These are phyloP conservation scores for Cucurbita pepo DNA, from an alignment of 306 rosid species.

Conservation along the genomic window DNA sequence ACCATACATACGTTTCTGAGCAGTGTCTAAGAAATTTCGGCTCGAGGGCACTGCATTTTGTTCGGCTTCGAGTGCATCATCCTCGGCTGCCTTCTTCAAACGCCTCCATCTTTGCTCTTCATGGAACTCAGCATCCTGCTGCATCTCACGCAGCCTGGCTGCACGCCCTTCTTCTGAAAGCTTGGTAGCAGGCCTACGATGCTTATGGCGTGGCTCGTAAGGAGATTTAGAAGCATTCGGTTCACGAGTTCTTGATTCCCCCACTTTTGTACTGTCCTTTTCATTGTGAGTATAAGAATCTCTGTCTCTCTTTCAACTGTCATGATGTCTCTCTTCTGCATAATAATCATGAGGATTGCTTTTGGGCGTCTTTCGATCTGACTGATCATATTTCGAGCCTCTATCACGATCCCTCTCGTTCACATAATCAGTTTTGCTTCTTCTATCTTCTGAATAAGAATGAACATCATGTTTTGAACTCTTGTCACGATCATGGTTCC, in stretches of 20 bases:
- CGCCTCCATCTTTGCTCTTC: conserved; percentile 94
- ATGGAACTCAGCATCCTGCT: conserved; percentile 81
- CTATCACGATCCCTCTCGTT: conserved; percentile 12
- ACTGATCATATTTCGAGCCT: conserved; percentile 18
- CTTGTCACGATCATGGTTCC: conserved; percentile 17
- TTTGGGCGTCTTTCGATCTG: conserved; percentile 19
- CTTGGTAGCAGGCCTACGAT: conserved; percentile 42
- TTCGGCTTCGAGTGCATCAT: conserved; percentile 46
- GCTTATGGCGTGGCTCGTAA: conserved; percentile 32
- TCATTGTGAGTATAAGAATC: conserved; percentile 17
- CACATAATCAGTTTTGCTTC: neutral
- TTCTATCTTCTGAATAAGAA: conserved; percentile 12
- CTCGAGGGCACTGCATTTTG: conserved; percentile 23
- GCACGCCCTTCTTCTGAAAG: conserved; percentile 84
- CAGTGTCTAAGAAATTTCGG: conserved; percentile 67
- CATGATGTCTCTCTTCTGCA: conserved; percentile 22
- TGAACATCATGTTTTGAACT: conserved; percentile 16
- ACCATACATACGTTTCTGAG: conserved; percentile 66
- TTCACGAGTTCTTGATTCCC: conserved; percentile 17
- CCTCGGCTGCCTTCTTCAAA: conserved; percentile 71
- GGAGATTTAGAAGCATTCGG: conserved; percentile 12
- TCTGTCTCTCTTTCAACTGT: conserved; percentile 27
- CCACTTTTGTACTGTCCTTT: conserved; percentile 15
- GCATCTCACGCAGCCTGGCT: conserved; percentile 73
- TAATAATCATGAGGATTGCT: conserved; percentile 11